These are phyloP conservation scores for Fusarium burgessii DNA, from an alignment of 2,329 filamentous ascomycete species.

Conservation along the genomic window DNA sequence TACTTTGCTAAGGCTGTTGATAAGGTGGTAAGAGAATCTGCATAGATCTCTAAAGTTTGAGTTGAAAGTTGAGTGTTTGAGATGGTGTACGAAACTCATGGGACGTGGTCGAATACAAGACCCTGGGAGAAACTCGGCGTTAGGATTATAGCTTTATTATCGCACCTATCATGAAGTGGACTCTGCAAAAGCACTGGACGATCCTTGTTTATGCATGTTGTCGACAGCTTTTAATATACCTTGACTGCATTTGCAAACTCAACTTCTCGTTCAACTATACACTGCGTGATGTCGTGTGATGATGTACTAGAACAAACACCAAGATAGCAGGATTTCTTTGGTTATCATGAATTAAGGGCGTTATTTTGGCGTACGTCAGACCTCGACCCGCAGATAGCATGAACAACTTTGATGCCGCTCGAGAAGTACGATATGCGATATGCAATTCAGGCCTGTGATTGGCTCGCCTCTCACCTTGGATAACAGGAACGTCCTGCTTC, in stretches of 20 bases:
- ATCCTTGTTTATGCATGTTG: conserved; percentile 37
- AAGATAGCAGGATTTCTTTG: neutral
- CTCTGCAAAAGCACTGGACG: conserved; percentile 44
- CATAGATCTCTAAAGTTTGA: conserved; percentile 29
- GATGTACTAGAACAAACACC: neutral
- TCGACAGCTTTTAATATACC: conserved; percentile 39
- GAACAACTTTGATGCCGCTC: conserved; percentile 25
- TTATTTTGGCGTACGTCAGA: conserved; percentile 26
- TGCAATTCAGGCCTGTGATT: conserved; percentile 19
- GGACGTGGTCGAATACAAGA: conserved; percentile 44
- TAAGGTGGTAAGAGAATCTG: conserved; percentile 72
- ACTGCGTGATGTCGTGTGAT: neutral
- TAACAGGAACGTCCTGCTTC: conserved; percentile 29
- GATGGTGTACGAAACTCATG: conserved; percentile 43
- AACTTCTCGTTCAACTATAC: neutral
- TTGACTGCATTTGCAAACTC: conserved; percentile 33
- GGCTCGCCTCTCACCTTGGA: conserved; percentile 33
- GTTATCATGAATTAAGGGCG: conserved; percentile 9
- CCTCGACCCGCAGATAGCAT: conserved; percentile 24
- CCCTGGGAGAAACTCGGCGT: conserved; percentile 42
- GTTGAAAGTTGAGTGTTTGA: conserved; percentile 29
- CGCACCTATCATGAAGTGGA: conserved; percentile 42
- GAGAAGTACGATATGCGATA: conserved; percentile 12
- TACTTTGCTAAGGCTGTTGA: conserved; percentile 93
- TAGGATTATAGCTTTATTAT: conserved; percentile 42